These are phyloP conservation scores for Incumbomyces delicatus DNA, from an alignment of 2,329 filamentous ascomycete species.

Conservation along the genomic window DNA sequence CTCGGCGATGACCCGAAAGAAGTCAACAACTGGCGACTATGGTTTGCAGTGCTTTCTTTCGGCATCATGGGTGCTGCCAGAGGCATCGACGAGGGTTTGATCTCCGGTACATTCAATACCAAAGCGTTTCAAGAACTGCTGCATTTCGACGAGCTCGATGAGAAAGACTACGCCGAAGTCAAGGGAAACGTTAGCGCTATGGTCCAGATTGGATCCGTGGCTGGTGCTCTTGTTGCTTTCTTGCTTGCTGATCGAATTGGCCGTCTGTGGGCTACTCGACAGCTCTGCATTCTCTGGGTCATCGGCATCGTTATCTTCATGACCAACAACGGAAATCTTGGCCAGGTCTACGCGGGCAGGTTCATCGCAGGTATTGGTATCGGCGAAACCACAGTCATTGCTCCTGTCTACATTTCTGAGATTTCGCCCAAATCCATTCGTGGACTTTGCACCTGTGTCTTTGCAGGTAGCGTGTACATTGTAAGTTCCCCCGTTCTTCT, in stretches of 20 bases:
- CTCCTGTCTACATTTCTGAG: slow-evolving; percentile 63
- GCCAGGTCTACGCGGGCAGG: slow-evolving; percentile 35
- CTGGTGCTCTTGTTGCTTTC: slow-evolving; percentile 27
- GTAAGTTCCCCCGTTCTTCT: too few relatives aligned
- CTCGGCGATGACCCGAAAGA: slow-evolving; percentile 24
- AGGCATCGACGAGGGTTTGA: slow-evolving; percentile 20
- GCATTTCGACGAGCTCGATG: slow-evolving; percentile 14
- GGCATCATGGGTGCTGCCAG: slow-evolving; percentile 21
- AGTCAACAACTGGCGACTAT: slow-evolving; percentile 26
- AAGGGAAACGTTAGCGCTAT: slow-evolving; percentile 31
- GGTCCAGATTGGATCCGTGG: slow-evolving; percentile 32
- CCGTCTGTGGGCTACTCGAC: slow-evolving; percentile 20
- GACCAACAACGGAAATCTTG: slow-evolving; percentile 26
- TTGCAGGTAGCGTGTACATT: slow-evolving; percentile 62
- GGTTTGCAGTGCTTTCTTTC: slow-evolving; percentile 20
- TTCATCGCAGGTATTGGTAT: slow-evolving; percentile 36
- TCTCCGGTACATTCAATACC: slow-evolving; percentile 23
- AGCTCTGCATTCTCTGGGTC: slow-evolving; percentile 18
- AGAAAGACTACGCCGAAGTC: slow-evolving; percentile 23
- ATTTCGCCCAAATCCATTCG: slow-evolving; percentile 59
- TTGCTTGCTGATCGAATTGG: slow-evolving; percentile 23
- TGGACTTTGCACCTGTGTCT: slow-evolving; percentile 63
- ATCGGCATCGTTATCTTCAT: slow-evolving; percentile 26
- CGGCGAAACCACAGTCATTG: slow-evolving; percentile 34
- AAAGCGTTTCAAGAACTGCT: slow-evolving; percentile 17